Base-by-base conservation (phyloP, 192 early-diverging fungal species). In the Podila clonocystis region DNA sequence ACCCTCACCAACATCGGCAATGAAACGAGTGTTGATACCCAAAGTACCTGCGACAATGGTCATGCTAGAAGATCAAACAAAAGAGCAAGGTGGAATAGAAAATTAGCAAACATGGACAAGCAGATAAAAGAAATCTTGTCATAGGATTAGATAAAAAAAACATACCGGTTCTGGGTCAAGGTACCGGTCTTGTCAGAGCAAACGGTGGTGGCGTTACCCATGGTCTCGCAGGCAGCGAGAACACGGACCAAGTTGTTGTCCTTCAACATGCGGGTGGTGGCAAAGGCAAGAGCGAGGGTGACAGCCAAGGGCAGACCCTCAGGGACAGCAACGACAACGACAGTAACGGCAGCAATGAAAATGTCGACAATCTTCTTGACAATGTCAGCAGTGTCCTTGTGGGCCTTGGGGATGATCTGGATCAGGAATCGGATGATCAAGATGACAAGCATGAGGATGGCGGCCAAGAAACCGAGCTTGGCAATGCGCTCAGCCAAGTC, bases 171-270 rank as follows among this genome's bases (percentile, higher is more conserved):
- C 70, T 97, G 94, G 3, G 98, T 99, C 48, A 99, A 85, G 11
- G 98, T 99, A 28, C 98, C 98, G 0, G 98, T 99, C 83, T 99
- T 99, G 87, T 99, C 98, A 20, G 96, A 97, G 84, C 98, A 99
- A 28, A 99, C 91, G 1, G 97, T 98, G 12, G 97, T 99, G 12
- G 98, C 98, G 73, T 97, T 97, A 62, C 94, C 94, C 98, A 99
- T 99, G 28, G 97, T 98, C 82, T 99, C 98, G 83, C 98, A 99
- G 9, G 98, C 95, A 31, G 94, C 92, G 15, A 99, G 86, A 60
- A 99, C 92, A 29, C 98, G 92, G 31, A 99, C 98, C 24, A 99
- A 85, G 84, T 99, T 99, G 68, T 97, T 97, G 83, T 99, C 97
- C 63, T 96, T 95, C 60, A 99, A 79, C 98, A 99, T 99, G 17